Base-by-base conservation (phyloP, 371 early-diverging fungal genomes). In the Umbelopsis sp. region DNA sequence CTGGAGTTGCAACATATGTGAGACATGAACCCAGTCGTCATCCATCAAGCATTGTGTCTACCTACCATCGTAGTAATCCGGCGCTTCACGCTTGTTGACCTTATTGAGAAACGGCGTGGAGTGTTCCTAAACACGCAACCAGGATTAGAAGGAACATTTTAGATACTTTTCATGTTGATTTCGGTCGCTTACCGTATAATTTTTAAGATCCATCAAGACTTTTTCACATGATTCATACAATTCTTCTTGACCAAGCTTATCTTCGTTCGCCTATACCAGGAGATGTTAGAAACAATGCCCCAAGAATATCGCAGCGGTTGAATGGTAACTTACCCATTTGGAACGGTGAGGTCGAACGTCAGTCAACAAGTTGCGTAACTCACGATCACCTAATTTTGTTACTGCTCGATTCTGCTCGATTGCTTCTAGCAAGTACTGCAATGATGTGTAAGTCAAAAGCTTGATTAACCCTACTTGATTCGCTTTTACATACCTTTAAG, bases 11-110 rank as follows among this genome's bases (percentile, higher is more conserved):
- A 41, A 41, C 0, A 41, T 41, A 41, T 12, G 0, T 41, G 7
- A 41, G 41, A 5, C 12, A 41, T 41, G 1, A 41, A 41, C 2
- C 41, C 41, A 5, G 12, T 12, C 12, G 12, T 41, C 22, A 22
- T 22, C 41, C 41, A 41, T 12, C 7, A 41, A 10, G 41, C 7
- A 41, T 10, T 10, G 7, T 12, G 41, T 12, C 7, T 1, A 45
- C 63, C 10, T 77, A 84, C 87, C 86, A 53, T 94, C 94, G 81
- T 92, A 94, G 73, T 99, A 99, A 80, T 97, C 95, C 0, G 98
- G 98, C 0, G 95, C 98, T 57, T 99, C 99, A 29, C 93, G 90
- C 69, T 94, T 93, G 73, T 87, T 91, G 29, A 99, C 99, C 76
- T 93, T 94, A 69, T 87, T 89, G 20, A 97, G 80, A 76, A 99